Evolutionary conservation across 495 filamentous ascomycete genomes (phyloP), one percentile per base, ranked within the genome.

Genomic region (Lasiosphaeris hirsuta): DNA sequence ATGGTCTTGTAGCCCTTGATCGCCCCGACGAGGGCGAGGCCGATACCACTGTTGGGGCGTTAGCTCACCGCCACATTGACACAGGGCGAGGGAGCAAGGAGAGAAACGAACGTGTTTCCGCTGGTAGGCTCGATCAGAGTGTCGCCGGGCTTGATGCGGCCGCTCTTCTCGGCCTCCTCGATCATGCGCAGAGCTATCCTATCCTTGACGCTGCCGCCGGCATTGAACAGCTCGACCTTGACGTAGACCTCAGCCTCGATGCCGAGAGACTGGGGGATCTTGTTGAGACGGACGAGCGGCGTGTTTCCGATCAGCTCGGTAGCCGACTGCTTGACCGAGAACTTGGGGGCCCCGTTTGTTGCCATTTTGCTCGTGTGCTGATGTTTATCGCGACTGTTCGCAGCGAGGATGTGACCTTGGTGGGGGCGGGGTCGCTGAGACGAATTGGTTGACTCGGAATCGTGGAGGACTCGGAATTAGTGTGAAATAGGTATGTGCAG

Each of bases 1-100:
- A 99, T 97, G 13, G 90, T 94, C 72, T 93, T 94, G 75, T 99
- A 98, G 49, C 89, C 92, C 77, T 97, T 97, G 58, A 99, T 87
- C 7, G 94, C 94, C 35, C 84, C 93, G 13, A 97, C 93, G 42
- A 99, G 80, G 14, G 94, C 94, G 48, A 99, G 77, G 18, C 94
- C 94, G 64, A 99, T 99, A 62, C 94, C 94, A 69, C 86, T 90
- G 56, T 6, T 18, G 14, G 17, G 17, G 10, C 42, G 37, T 68
- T 57, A 61, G 61, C 70, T 30, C 58, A 67, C 59, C 10, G 60
- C 69, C 40, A 52, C 37, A 35, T 13, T 11, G 9, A 30, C 42
- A 17, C 7, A 2, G 4, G 41, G 17, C 6, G 50, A 5, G 52
- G 8, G 56, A 7, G 18, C 47, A 46, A 49, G 17, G 18, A 8